These are phyloP conservation scores for Eucalyptus leucophloia DNA, from an alignment of 345 rosid genomes.

Conservation along the genomic window DNA sequence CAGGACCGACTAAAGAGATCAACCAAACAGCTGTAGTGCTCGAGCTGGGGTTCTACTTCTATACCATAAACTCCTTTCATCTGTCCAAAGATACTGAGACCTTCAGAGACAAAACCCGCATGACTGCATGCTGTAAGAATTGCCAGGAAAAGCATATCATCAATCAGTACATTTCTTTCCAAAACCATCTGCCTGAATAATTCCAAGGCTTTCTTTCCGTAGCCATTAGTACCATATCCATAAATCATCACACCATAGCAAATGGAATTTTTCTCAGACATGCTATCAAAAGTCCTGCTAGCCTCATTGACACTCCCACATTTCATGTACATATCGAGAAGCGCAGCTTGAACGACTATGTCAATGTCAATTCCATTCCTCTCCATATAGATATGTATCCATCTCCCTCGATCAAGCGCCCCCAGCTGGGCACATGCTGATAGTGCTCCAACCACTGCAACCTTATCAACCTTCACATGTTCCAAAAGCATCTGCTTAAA, in stretches of 20 bases:
- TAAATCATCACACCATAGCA: conserved; percentile 19
- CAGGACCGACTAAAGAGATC: conserved; percentile 11
- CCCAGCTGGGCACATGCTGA: conserved; percentile 19
- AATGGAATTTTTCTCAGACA: conserved; percentile 11
- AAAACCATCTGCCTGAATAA: conserved; percentile 8
- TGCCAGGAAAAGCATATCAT: conserved; percentile 14
- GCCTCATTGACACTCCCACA: conserved; percentile 20
- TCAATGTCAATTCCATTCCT: conserved; percentile 4
- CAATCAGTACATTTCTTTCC: conserved; percentile 1
- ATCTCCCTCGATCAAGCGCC: conserved; percentile 22
- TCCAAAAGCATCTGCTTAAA: conserved; percentile 13
- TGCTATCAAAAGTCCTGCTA: neutral
- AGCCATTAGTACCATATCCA: conserved; percentile 24
- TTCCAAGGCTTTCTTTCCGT: conserved; percentile 12
- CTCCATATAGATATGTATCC: conserved; percentile 15
- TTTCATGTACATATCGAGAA: conserved; percentile 22
- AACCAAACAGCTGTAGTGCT: conserved; percentile 14
- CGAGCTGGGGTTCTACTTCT: conserved; percentile 11
- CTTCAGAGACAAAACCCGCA: conserved; percentile 13
- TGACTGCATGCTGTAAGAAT: conserved; percentile 18
- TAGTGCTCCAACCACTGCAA: conserved; percentile 10
- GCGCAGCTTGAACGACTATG: conserved; percentile 13
- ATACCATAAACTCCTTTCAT: conserved; percentile 1
- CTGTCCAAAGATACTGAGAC: neutral
- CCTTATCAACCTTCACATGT: conserved; percentile 2